These are phyloP conservation scores for Tylopilus cervinicoccineus DNA, from an alignment of 768 basidiomycete species.

Conservation along the genomic window DNA sequence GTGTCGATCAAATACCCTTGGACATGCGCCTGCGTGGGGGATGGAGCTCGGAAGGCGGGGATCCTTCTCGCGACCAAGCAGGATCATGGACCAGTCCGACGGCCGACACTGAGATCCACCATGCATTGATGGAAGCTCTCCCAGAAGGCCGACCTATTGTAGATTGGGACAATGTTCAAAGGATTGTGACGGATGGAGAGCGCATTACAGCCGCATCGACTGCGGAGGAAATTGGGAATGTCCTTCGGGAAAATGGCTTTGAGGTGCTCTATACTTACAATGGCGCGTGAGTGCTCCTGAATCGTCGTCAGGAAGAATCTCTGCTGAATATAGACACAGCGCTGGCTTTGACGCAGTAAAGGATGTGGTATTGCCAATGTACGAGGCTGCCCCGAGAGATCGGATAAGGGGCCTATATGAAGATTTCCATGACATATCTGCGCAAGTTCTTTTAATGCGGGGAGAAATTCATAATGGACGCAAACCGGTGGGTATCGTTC, in stretches of 20 bases:
- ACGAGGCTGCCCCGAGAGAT: constrained; percentile 31
- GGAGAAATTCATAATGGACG: constrained; percentile 37
- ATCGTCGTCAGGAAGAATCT: neutral
- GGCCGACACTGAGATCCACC: constrained; percentile 14
- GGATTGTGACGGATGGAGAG: constrained; percentile 19
- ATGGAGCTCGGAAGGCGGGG: constrained; percentile 20
- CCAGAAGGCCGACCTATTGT: constrained; percentile 15
- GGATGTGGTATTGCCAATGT: constrained; percentile 34
- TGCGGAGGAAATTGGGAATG: constrained; percentile 27
- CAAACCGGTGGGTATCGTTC: constrained; percentile 33
- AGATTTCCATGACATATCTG: constrained; percentile 32
- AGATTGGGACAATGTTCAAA: constrained; percentile 22
- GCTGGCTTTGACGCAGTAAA: constrained; percentile 37
- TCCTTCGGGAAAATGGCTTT: constrained; percentile 37
- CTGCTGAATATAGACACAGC: constrained; percentile 20
- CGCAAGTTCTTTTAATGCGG: constrained; percentile 37
- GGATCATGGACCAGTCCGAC: constrained; percentile 20
- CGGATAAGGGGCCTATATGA: constrained; percentile 37
- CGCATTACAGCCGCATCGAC: constrained; percentile 20
- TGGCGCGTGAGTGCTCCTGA: constrained; percentile 34
- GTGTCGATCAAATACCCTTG: constrained; percentile 35
- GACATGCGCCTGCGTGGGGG: constrained; percentile 32
- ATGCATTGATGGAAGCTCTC: constrained; percentile 15
- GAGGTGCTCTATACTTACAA: constrained; percentile 40
- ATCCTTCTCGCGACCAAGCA: constrained; percentile 10